Evolutionary conservation across 2,329 filamentous ascomycete genomes (phyloP).

Genomic region (Colletotrichum cereale): DNA sequence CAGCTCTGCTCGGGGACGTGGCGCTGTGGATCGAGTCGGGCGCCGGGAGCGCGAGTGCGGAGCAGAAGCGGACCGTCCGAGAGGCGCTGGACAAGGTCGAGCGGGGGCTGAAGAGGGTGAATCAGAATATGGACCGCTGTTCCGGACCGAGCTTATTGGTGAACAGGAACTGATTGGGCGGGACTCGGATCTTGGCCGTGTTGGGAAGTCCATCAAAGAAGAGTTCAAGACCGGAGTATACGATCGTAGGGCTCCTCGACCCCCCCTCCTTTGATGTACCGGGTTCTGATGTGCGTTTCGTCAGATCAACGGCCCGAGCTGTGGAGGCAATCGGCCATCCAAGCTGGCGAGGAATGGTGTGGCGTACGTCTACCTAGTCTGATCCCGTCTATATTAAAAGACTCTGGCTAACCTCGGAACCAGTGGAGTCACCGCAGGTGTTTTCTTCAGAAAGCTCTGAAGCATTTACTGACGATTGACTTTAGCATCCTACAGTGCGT

Average conservation of each 20-base stretch:
- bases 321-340: slow-evolving; percentile 48
- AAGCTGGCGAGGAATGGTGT: slow-evolving; percentile 49
- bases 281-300: background rate
- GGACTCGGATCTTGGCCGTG: background rate
- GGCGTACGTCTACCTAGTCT: slow-evolving; percentile 48
- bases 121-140: slow-evolving; percentile 5
- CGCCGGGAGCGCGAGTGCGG: slow-evolving; percentile 51
- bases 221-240: slow-evolving; percentile 14
- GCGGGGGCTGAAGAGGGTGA: slow-evolving; percentile 48
- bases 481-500: slow-evolving; percentile 54
- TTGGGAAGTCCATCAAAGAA: background rate
- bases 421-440: slow-evolving; percentile 9
- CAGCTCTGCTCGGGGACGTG: slow-evolving; percentile 54
- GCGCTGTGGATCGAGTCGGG: slow-evolving; percentile 60
- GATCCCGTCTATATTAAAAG: background rate
- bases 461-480: slow-evolving; percentile 30
- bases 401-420: background rate
- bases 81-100: slow-evolving; percentile 50
- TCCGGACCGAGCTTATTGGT: slow-evolving; percentile 5
- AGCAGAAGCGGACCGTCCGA: slow-evolving; percentile 51
- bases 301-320: background rate
- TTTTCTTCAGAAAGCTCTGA: background rate
- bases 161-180: slow-evolving; percentile 3
- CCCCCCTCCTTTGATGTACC: background rate
- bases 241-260: slow-evolving; percentile 19